Evolutionary conservation across 2,329 filamentous ascomycete species (phyloP).

Genomic region (Lasiodiplodia gonubiensis): DNA sequence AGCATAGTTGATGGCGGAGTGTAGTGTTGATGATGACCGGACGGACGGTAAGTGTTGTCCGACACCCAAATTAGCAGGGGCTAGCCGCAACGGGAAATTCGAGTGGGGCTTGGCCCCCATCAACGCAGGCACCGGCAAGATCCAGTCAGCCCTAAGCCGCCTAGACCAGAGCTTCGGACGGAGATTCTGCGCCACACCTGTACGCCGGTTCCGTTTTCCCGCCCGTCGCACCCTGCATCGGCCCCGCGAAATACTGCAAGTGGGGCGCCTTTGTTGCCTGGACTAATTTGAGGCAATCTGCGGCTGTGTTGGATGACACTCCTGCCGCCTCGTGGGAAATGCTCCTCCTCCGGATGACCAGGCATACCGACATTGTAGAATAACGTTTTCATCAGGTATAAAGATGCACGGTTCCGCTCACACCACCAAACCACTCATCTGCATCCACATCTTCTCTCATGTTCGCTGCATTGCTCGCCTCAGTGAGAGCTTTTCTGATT

Average conservation of each 20-base stretch:
- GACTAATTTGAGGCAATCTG: neutral
- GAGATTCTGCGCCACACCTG: neutral
- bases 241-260: neutral
- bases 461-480: neutral
- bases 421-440: neutral
- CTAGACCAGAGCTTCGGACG: neutral
- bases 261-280: neutral
- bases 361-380: neutral
- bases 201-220: neutral
- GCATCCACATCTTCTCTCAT: neutral
- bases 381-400: neutral
- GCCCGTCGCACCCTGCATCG: neutral
- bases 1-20: too few relatives aligned
- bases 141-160: neutral
- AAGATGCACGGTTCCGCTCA: neutral
- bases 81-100: neutral
- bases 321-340: neutral
- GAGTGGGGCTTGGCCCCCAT: neutral
- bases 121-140: neutral
- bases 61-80: neutral
- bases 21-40: constrained; percentile 5
- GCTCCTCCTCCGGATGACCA: neutral
- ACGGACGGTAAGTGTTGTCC: neutral
- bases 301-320: neutral
- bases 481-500: neutral